phyloP scores from a whole-genome alignment of 768 basidiomycete species.

The Multifurca ochricompacta region DNA sequence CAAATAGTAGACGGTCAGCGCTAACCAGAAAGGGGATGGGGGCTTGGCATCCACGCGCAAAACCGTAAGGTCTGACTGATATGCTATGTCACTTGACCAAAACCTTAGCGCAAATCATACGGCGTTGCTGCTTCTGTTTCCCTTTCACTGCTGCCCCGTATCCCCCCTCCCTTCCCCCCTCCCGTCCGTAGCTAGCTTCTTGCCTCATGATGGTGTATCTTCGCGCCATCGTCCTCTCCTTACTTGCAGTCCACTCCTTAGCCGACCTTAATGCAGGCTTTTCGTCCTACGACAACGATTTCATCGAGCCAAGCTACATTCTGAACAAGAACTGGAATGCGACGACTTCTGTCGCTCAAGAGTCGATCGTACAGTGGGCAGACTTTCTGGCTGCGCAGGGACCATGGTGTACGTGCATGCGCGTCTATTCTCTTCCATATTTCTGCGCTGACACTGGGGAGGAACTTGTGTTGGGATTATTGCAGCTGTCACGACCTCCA shows the following conservation, averaged over 20 bases:
- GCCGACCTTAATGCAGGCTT: constrained; percentile 1
- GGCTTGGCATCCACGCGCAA: too few species aligned
- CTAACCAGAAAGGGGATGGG: too few species aligned
- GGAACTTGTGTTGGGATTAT: not conserved
- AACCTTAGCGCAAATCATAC: too few species aligned
- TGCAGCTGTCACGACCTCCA: constrained; percentile 23
- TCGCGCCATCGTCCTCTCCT: constrained; percentile 2
- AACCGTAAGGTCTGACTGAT: too few species aligned
- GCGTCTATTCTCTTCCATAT: not conserved
- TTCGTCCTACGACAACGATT: constrained; percentile 13
- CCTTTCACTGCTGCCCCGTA: not conserved
- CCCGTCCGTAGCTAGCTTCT: not conserved
- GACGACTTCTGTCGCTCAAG: constrained; percentile 12
- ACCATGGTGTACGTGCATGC: constrained; percentile 17
- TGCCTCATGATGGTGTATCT: not conserved
- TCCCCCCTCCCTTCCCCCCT: not conserved
- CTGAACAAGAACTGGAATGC: constrained; percentile 9
- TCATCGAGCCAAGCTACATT: constrained; percentile 16
- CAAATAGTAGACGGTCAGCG: too few species aligned
- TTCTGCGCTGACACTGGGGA: not conserved
- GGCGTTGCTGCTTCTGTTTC: too few species aligned
- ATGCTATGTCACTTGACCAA: too few species aligned
- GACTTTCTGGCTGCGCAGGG: constrained; percentile 16
- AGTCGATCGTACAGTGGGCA: constrained; percentile 19
- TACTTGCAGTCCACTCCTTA: constrained; percentile 9